These are phyloP conservation scores for Cocos nucifera DNA, from an alignment of 176 grass and related monocot species.

Conservation along the genomic window DNA sequence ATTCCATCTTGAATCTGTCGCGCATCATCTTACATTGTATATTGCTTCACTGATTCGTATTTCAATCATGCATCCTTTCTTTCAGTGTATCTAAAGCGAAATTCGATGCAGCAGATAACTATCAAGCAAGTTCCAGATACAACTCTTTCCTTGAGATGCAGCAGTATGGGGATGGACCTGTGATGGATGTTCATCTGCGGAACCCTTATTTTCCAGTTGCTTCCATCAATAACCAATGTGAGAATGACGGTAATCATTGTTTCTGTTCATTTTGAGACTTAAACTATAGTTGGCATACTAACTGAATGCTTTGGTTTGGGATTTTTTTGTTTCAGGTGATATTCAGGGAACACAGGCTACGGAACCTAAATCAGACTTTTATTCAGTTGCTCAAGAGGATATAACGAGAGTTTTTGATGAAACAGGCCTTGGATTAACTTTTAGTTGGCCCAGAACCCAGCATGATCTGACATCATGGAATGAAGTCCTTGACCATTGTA, in stretches of 20 bases:
- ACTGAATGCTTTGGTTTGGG: constrained; percentile 18
- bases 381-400: constrained; percentile 46
- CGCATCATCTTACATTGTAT: constrained; percentile 39
- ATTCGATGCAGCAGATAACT: constrained; percentile 93
- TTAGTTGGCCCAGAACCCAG: constrained; percentile 31
- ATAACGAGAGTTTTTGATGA: constrained; percentile 48
- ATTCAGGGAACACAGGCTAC: constrained; percentile 43
- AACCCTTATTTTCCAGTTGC: constrained; percentile 26
- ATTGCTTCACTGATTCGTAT: constrained; percentile 49
- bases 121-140: constrained; percentile 86
- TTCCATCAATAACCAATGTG: constrained; percentile 64
- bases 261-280: constrained; percentile 16
- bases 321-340: constrained; percentile 43
- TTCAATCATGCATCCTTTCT: constrained; percentile 53
- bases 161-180: constrained; percentile 77
- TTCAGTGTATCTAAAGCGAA: constrained; percentile 90
- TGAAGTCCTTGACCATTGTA: constrained; percentile 34
- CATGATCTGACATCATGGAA: constrained; percentile 45
- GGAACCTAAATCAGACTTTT: constrained; percentile 36
- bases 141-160: constrained; percentile 91
- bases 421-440: constrained; percentile 37
- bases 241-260: constrained; percentile 19
- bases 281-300: constrained; percentile 5
- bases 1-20: constrained; percentile 35
- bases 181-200: constrained; percentile 44